Base-by-base conservation (phyloP, 768 basidiomycete species). In the Boletus eberwhitei region DNA sequence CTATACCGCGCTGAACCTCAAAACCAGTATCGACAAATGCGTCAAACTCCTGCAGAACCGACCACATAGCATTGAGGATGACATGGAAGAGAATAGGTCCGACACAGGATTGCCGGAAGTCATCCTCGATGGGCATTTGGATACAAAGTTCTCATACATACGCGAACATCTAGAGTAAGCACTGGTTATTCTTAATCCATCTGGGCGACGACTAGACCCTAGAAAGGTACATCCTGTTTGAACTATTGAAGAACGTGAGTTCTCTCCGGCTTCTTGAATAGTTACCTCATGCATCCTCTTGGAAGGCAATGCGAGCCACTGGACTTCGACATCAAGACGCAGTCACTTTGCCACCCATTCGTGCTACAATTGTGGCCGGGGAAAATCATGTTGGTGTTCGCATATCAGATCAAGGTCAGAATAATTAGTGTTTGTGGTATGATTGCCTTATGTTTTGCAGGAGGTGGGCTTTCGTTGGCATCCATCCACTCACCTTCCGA, bases 341-440 rank as follows among this genome's bases (percentile, higher is more conserved):
- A 5, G 32, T 64, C n/a, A 54, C 57, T 2, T 69, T 82, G 39
- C 88, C 89, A n/a, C 75, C 80, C 2, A 85, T 94, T 48, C 76
- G 73, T 29, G 86, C 85, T 1, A 95, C 93, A 0, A 84, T 96
- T 43, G 85, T 86, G 8, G 82, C 85, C 3, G 86, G 87, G 2
- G 77, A 83, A 32, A 80, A 91, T 48, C 82, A 90, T 47, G 80
- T 96, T 43, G 79, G 83, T 7, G 80, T 96, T 47, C 86, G 93
- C 37, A 87, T 96, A 73, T 93, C 92, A n/a, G 93, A 96, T 66
- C 85, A 90, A 82, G 93, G 92, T 86, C 51, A 43, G 62, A 39
- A 22, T 38, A 38, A 36, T n/a, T 34, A 14, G 36, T 46, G 12
- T 21, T 24, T n/a, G 38, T 9, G 35, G 24, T 41, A 21, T 31